phyloP scores from a whole-genome alignment of 345 rosid genomes.

The Eucalyptus shirleyi region DNA sequence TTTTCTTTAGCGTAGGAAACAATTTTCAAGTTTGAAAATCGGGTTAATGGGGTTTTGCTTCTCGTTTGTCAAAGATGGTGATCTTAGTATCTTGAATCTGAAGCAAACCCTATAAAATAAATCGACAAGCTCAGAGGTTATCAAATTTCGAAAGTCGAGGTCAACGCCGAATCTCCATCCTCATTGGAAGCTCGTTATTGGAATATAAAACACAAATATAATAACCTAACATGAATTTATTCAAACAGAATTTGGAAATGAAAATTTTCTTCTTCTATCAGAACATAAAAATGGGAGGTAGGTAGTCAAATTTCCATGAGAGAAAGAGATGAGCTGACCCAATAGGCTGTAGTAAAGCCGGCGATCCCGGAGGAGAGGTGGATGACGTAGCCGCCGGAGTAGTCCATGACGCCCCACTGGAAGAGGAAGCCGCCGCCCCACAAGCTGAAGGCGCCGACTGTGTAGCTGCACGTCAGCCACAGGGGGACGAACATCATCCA shows the following conservation, averaged over 20 bases:
- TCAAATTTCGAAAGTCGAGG: neutral
- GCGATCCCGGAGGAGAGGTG: conserved; percentile 6
- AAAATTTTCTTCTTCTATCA: neutral
- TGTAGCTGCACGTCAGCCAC: conserved; percentile 7
- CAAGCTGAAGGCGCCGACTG: conserved; percentile 2
- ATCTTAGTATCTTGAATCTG: neutral
- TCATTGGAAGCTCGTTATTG: neutral
- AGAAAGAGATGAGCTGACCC: neutral
- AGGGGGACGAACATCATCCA: conserved; percentile 12
- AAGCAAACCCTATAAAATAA: neutral
- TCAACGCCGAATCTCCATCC: neutral
- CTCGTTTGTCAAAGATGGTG: neutral
- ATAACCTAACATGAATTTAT: neutral
- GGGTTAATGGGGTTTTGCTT: neutral
- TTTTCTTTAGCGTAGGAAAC: neutral
- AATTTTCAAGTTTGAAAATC: neutral
- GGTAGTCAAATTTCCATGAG: neutral
- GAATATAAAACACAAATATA: neutral
- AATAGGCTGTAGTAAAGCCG: neutral
- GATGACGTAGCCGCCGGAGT: conserved; percentile 10
- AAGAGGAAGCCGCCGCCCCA: conserved; percentile 12
- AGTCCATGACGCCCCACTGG: conserved; percentile 11
- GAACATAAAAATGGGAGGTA: neutral
- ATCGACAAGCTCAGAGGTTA: neutral
- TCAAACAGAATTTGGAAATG: neutral